These are phyloP conservation scores for Westerdykella ornata DNA, from an alignment of 2,329 filamentous ascomycete species.

Conservation along the genomic window DNA sequence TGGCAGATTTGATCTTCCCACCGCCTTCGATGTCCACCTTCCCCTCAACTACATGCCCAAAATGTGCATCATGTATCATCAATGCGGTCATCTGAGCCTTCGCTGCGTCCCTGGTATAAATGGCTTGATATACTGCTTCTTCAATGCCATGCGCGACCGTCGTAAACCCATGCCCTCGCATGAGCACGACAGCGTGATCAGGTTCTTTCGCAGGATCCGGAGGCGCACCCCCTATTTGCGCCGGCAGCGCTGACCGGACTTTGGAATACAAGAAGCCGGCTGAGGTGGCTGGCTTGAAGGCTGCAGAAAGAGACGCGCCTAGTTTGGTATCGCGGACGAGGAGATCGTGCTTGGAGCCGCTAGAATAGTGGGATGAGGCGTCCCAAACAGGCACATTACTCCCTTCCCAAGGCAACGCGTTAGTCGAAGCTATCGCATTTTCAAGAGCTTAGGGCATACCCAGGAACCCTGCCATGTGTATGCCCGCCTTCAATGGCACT, in stretches of 20 bases:
- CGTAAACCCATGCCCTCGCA: slow-evolving; percentile 44
- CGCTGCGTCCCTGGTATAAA: slow-evolving; percentile 39
- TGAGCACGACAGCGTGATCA: slow-evolving; percentile 34
- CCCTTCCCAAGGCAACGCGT: slow-evolving; percentile 7
- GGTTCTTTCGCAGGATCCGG: slow-evolving; percentile 28
- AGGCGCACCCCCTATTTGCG: slow-evolving; percentile 27
- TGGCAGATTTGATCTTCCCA: slow-evolving; percentile 38
- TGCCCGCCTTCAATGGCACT: slow-evolving; percentile 34
- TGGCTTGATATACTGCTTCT: slow-evolving; percentile 42
- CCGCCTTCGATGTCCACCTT: slow-evolving; percentile 35
- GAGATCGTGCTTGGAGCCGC: slow-evolving; percentile 29
- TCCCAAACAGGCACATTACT: slow-evolving; percentile 34
- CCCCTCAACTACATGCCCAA: slow-evolving; percentile 35
- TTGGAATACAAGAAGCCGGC: slow-evolving; percentile 36
- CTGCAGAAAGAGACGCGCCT: slow-evolving; percentile 31
- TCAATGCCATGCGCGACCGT: slow-evolving; percentile 39
- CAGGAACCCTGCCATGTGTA: slow-evolving; percentile 42
- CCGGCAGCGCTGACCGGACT: slow-evolving; percentile 31
- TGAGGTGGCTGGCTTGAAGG: slow-evolving; percentile 35
- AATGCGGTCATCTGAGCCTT: slow-evolving; percentile 38
- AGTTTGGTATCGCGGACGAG: slow-evolving; percentile 30
- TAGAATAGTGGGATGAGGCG: slow-evolving; percentile 23
- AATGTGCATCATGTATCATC: slow-evolving; percentile 28
- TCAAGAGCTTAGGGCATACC: slow-evolving; percentile 16
- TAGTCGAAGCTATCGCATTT: neutral